Conservation (phyloP, 495 filamentous ascomycete genomes). For the Apodospora peruviana region DNA sequence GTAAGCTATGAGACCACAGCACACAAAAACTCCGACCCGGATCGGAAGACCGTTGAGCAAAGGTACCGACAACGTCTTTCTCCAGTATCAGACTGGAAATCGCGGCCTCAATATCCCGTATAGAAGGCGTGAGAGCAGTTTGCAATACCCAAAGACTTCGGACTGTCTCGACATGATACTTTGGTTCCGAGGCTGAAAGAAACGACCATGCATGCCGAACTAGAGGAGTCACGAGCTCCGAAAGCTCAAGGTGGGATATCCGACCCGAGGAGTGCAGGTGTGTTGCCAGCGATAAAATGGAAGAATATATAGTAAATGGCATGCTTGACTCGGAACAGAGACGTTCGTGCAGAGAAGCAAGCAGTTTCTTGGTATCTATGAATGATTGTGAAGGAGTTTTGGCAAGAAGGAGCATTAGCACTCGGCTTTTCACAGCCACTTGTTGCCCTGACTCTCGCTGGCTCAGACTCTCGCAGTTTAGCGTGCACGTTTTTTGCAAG, state of each 20-base stretch:
- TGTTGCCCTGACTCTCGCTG: conserved; percentile 27
- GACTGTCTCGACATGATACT: conserved; percentile 89
- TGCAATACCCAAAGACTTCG: conserved; percentile 83
- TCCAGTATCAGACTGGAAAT: conserved; percentile 69
- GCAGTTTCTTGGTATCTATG: conserved; percentile 49
- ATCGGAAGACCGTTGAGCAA: conserved; percentile 47
- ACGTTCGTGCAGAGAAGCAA: conserved; percentile 48
- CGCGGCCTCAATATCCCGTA: conserved; percentile 67
- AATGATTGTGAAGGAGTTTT: conserved; percentile 47
- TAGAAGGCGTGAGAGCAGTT: conserved; percentile 43
- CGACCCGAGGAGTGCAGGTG: conserved; percentile 56
- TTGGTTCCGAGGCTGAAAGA: conserved; percentile 72
- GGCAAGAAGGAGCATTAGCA: conserved; percentile 55
- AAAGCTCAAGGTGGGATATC: conserved; percentile 51
- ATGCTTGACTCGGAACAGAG: conserved; percentile 28
- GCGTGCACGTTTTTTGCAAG: conserved; percentile 51
- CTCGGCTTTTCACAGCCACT: conserved; percentile 38
- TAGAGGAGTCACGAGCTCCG: conserved; percentile 60
- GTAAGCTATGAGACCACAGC: conserved; percentile 74
- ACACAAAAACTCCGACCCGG: conserved; percentile 61
- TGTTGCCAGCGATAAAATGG: conserved; percentile 57
- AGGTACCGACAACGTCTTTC: conserved; percentile 43
- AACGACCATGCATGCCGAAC: conserved; percentile 71
- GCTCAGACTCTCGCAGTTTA: conserved; percentile 44
- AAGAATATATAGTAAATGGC: conserved; percentile 49